Conservation (phyloP, 805 yeast genomes). For the Saturnispora kantuleensis region DNA sequence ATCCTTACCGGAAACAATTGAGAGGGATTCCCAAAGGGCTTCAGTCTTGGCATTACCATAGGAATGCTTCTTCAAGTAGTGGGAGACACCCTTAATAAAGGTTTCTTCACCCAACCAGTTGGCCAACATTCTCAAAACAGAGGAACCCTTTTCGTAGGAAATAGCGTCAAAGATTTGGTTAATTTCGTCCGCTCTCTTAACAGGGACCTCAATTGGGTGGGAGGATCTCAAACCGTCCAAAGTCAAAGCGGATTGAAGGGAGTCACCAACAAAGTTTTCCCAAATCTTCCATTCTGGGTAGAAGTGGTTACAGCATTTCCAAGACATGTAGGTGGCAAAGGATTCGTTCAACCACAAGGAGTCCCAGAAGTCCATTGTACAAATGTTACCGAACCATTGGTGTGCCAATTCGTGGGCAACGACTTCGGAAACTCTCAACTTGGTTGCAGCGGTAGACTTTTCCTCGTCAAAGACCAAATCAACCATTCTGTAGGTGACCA, state of each 20-base stretch:
- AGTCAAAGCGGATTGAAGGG: constrained; percentile 42
- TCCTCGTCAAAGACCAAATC: constrained; percentile 42
- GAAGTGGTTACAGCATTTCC: constrained; percentile 56
- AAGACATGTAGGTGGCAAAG: constrained; percentile 82
- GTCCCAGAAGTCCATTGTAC: constrained; percentile 93
- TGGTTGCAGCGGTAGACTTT: constrained; percentile 40
- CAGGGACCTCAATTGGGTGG: constrained; percentile 83
- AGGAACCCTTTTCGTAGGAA: constrained; percentile 74
- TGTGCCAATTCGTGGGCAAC: constrained; percentile 87
- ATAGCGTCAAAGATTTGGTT: constrained; percentile 78
- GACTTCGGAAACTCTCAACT: constrained; percentile 71
- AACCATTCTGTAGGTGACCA: constrained; percentile 58
- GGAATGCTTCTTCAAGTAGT: constrained; percentile 53
- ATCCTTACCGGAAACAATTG: constrained; percentile 58
- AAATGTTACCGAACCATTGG: constrained; percentile 88
- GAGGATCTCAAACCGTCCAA: constrained; percentile 56
- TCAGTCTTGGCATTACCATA: constrained; percentile 64
- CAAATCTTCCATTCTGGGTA: constrained; percentile 79
- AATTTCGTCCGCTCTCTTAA: constrained; percentile 69
- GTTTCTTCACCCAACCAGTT: constrained; percentile 58
- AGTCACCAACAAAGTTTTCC: constrained; percentile 46
- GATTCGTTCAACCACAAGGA: constrained; percentile 87
- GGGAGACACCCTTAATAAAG: constrained; percentile 66
- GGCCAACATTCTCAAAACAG: constrained; percentile 68
- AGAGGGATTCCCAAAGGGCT: constrained; percentile 61